Base-by-base conservation (phyloP, 2,329 filamentous ascomycete genomes). In the Xylariaceae sp. region DNA sequence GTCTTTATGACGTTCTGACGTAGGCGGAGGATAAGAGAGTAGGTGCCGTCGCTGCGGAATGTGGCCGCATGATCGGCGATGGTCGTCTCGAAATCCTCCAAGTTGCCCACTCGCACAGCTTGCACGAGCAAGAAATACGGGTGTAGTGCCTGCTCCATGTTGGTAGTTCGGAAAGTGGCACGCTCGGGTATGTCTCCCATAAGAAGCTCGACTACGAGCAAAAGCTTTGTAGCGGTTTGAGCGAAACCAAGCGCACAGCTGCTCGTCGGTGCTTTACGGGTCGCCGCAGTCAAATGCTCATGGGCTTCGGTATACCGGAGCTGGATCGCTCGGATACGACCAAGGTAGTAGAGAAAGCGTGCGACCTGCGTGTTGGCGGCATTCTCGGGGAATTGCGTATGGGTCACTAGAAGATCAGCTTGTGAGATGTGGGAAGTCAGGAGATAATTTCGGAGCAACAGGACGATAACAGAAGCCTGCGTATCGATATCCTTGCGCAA, bases 1-100 rank as follows among this genome's bases (percentile, higher is more conserved):
- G 94, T 99, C 80, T 96, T 96, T 83, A 99, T 97, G 68, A 99
- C 94, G 69, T 99, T 99, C 74, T 99, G 94, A 64, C 94, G 86
- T 58, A 99, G 80, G 59, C 94, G 92, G 59, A 97, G 81, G 65
- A 97, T 95, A 54, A 99, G 80, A 10, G 92, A 95, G 77, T 97
- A 97, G 18, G 92, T 97, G 53, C 89, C 89, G 70, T 99, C 94
- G 62, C 88, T 87, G 67, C 90, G 87, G 85, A 97, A 99, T 10
- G 86, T 86, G 42, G 88, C 84, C 54, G 86, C 86, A 69, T 96
- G 85, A 47, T 86, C 81, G 64, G 88, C 86, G 57, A 97, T 92
- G 42, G 88, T 86, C 62, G 86, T 89, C 71, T 96, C 81, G 71
- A 99, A 99, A 57, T 92, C 91, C 70, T 94, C 90, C 49, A 99